Evolutionary conservation across 1,139 yeast species (phyloP), one percentile per base, ranked within the genome.

Genomic region (Suhomyces maxii): DNA sequence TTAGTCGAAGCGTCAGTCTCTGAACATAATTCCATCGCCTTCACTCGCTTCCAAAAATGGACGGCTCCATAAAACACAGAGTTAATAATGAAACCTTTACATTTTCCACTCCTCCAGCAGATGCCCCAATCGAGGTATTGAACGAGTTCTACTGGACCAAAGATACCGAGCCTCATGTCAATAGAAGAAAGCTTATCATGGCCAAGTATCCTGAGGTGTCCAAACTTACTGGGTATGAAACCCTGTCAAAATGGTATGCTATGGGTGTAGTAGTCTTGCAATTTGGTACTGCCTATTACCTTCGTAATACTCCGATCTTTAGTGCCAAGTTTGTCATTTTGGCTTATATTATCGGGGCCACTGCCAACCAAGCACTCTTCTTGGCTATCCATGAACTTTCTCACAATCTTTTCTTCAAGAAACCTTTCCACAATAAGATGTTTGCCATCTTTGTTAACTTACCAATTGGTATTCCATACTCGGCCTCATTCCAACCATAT

Each of bases 401-500:
- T 26, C 97, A 90, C 65, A 90, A 90, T 61, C 72, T 90, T 45
- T 86, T 87, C n/a, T 90, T 90, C 75, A 87, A 81, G 58, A 82
- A 79, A 55, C 95, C 96, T 0, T 42, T 87, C 8, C 81, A 84
- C 64, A 90, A 90, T 64, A 84, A 88, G 63, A 63, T 89, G 30
- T 89, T 86, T 60, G 81, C 95, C 36, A 85, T 89, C 8, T 69
- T 88, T 53, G 79, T 91, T 35, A 90, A 90, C 61, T 68, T 88
- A 43, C 96, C 97, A 1, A 88, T 90, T 45, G 97, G 96, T 0
- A 77, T 90, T 34, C 97, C 97, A 0, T 90, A 89, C 65, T 79
- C 89, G 37, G 97, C 97, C 0, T 86, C 95, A 2, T 90, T 90
- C 67, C 89, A 86, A 51, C 97, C 97, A 9, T 90, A 90, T 64